Base-by-base conservation (phyloP, 441 rosid genomes). In the Pelargonium fulgidum region DNA sequence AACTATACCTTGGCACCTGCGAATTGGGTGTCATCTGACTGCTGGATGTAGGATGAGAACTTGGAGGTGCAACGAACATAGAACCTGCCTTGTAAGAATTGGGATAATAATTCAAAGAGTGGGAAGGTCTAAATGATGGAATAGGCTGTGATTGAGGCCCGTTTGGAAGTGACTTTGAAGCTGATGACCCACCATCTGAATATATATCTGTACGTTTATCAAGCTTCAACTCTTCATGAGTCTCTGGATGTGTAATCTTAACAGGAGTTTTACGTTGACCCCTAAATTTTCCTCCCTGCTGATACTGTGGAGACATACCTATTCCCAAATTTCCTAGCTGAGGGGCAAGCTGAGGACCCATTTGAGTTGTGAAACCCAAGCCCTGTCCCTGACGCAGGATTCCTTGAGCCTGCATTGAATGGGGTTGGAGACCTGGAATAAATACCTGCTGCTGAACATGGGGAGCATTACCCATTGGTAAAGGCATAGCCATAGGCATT, bases 221-320 rank as follows among this genome's bases (percentile, higher is more conserved):
- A 72, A 92, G 95, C 82, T 91, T 88, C 79, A 92, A 83, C 85
- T 92, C 99, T 77, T 89, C 96, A 76, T 83, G 97, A n/a, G 99
- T 95, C 36, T 85, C 91, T 10, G 99, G 99, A 80, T 95, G 92
- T 72, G 97, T 92, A 71, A 93, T 91, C 80, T 88, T 93, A 44
- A 93, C 92, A 70, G 82, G 58, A 1, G 89, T 81, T 82, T 87
- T 89, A 70, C 93, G 93, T 64, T 69, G 82, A 73, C 86, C 85
- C 24, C 80, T 81, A 75, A 74, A 86, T 70, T 89, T 90, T 3
- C 85, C 89, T 70, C 89, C 98, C 72, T 84, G 98, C 73, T 85
- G 72, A 79, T 88, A 90, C 68, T 84, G 96, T 17, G 91, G 76
- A 64, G 75, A 64, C 47, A 90, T 78, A 64, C 90, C 85, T 50